Evolutionary conservation across 1,284 basidiomycete species (phyloP).

Genomic region (Calocybe gambosa): DNA sequence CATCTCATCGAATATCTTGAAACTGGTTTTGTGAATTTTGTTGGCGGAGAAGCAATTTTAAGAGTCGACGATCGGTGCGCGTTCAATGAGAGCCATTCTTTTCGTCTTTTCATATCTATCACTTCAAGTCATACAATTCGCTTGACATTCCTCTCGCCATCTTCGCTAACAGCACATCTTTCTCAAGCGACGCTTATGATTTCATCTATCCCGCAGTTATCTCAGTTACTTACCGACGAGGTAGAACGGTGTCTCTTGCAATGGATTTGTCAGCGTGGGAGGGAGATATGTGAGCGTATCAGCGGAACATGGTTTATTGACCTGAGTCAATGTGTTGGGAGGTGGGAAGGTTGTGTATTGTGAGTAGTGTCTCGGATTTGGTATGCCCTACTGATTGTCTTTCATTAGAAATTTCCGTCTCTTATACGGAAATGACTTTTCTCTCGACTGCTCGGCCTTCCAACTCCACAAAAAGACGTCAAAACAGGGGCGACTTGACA

Average conservation of each 20-base stretch:
- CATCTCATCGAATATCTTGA: conserved; percentile 46
- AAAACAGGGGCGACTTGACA: conserved; percentile 35
- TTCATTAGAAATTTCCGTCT: conserved; percentile 55
- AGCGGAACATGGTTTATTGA: conserved; percentile 76
- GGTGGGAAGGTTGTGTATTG: conserved; percentile 75
- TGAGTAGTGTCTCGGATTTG: conserved; percentile 32
- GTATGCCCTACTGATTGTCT: neutral
- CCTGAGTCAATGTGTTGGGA: conserved; percentile 60
- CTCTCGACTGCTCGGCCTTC: conserved; percentile 52
- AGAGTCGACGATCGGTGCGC: conserved; percentile 59
- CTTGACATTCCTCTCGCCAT: conserved; percentile 68
- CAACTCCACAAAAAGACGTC: conserved; percentile 36
- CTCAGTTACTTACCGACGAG: conserved; percentile 70
- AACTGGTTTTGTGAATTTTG: conserved; percentile 26
- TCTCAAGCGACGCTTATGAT: conserved; percentile 69
- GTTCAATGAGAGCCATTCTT: conserved; percentile 1
- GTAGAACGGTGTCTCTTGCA: conserved; percentile 60
- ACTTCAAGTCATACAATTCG: conserved; percentile 57
- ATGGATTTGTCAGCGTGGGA: conserved; percentile 62
- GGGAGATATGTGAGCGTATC: conserved; percentile 44
- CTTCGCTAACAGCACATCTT: conserved; percentile 63
- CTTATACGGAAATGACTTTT: conserved; percentile 40
- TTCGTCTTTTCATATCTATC: neutral
- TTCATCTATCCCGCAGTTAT: conserved; percentile 65
- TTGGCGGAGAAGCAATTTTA: conserved; percentile 65